A percentile compares a stretch with the other conserved stretches of the same genome.
Conservation (phyloP, 106 monocot species). For the Dioscorea dumetorum region DNA sequence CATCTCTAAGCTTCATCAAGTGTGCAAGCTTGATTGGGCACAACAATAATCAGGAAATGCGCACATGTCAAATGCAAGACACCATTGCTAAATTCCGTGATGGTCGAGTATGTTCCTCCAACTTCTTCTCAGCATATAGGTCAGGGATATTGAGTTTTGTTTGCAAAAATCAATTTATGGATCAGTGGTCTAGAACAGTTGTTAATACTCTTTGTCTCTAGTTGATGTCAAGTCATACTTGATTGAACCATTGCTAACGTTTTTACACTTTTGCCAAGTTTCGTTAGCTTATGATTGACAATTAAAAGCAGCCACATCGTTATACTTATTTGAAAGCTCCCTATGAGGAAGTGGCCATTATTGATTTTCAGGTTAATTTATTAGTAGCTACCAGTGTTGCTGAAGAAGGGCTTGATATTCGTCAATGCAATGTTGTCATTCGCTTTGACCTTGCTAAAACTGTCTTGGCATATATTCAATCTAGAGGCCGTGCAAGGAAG, state of each 20-base stretch:
- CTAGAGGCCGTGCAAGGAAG: slow-evolving; percentile 97
- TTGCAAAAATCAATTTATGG: no score
- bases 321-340: no score
- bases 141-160: no score
- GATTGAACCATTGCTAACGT: no score
- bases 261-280: no score
- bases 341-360: no score
- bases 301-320: no score
- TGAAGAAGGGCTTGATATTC: slow-evolving; percentile 99
- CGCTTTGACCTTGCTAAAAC: slow-evolving; percentile 99
- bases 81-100: slow-evolving; percentile 96
- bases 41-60: slow-evolving; percentile 99
- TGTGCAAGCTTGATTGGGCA: slow-evolving; percentile 98
- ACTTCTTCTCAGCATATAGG: not conserved
- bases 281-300: no score
- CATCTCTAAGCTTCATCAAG: slow-evolving; percentile 83
- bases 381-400: slow-evolving; percentile 99
- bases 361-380: slow-evolving; percentile 63
- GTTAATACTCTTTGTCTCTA: no score
- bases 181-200: no score
- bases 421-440: slow-evolving; percentile 98
- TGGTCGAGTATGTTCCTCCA: slow-evolving; percentile 64
- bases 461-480: slow-evolving; percentile 98
- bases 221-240: no score
- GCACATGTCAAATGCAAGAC: slow-evolving; percentile 93